Evolutionary conservation across 495 filamentous ascomycete genomes (phyloP).

Genomic region (Penicillium ochrochloron): DNA sequence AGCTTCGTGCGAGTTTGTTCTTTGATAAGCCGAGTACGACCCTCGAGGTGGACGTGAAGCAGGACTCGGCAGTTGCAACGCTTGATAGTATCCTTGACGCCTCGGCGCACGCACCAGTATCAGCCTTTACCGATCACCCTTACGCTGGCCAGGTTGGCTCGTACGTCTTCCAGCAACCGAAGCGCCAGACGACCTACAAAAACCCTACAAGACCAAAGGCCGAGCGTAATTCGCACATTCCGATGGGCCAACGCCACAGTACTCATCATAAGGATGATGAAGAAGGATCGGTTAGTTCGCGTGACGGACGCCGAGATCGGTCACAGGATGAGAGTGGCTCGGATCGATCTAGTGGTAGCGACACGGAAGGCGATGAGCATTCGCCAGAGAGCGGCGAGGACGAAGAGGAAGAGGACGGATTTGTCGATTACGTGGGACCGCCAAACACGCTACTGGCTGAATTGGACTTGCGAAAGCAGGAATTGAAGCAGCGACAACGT

Average conservation of each 20-base stretch:
- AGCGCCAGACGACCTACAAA: constrained; percentile 35
- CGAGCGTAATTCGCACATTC: constrained; percentile 28
- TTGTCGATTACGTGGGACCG: constrained; percentile 63
- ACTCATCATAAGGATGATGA: constrained; percentile 17
- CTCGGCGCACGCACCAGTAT: constrained; percentile 90
- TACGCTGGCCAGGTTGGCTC: constrained; percentile 73
- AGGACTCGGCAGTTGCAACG: constrained; percentile 82
- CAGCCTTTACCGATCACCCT: constrained; percentile 91
- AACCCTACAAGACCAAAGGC: constrained; percentile 26
- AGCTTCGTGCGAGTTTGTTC: constrained; percentile 87
- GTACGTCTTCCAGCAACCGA: constrained; percentile 62
- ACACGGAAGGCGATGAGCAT: constrained; percentile 30
- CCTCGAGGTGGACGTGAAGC: constrained; percentile 71
- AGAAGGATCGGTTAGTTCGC: constrained; percentile 12
- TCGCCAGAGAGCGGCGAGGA: constrained; percentile 35
- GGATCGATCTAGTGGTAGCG: constrained; percentile 25
- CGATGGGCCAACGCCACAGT: constrained; percentile 28
- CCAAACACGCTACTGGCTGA: constrained; percentile 94
- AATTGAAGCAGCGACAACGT: constrained; percentile 75
- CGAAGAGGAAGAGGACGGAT: constrained; percentile 43
- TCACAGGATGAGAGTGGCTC: constrained; percentile 24
- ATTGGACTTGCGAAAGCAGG: constrained; percentile 83
- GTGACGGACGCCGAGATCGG: constrained; percentile 22
- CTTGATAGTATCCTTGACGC: constrained; percentile 94
- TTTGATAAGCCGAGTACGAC: constrained; percentile 72